Evolutionary conservation across 1,284 basidiomycete genomes (phyloP), one percentile per base, ranked within the genome.

Genomic region (Irpex rosettiformis): DNA sequence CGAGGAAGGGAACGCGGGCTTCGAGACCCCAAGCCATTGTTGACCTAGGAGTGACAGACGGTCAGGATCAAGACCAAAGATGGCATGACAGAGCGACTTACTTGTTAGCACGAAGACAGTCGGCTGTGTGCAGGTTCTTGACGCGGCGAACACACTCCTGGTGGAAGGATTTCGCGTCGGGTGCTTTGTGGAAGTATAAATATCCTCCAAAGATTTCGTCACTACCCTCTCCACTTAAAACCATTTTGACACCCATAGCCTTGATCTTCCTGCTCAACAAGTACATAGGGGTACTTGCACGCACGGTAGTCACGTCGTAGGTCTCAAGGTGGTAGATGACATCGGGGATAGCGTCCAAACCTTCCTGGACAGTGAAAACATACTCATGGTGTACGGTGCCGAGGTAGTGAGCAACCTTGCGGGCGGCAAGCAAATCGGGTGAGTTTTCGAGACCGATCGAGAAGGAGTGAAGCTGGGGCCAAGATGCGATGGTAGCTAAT

Each of bases 11-110:
- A 1, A 99, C 97, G 58, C 97, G 93, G 3, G 96, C 96, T 76
- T 99, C 97, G 56, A 99, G 85, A 64, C 97, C 97, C 96, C 97
- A 99, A 1, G 97, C 97, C 97, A 99, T 99, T 6, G 97, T 99
- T 51, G 94, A 96, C 72, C 91, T 94, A 62, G 6, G 21, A 3
- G 7, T 27, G 18, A 27, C 13, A 42, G 16, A 1, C 33, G 49
- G 51, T 58, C 24, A 42, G 33, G 16, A 4, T 16, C 6, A 13
- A 55, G 58, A 54, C 49, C 43, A 21, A 24, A 37, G 40, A 45
- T 24, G 22, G 13, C 1, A 49, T 1, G 6, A 27, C 3, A 10
- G 33, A 6, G 28, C 27, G 27, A 56, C 82, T 63, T 62, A 91
- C 92, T 99, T 99, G 87, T 99, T 99, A 62, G 97, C 97, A 61